Evolutionary conservation across 306 rosid species (phyloP).

Genomic region (Gastrolobium villosum): DNA sequence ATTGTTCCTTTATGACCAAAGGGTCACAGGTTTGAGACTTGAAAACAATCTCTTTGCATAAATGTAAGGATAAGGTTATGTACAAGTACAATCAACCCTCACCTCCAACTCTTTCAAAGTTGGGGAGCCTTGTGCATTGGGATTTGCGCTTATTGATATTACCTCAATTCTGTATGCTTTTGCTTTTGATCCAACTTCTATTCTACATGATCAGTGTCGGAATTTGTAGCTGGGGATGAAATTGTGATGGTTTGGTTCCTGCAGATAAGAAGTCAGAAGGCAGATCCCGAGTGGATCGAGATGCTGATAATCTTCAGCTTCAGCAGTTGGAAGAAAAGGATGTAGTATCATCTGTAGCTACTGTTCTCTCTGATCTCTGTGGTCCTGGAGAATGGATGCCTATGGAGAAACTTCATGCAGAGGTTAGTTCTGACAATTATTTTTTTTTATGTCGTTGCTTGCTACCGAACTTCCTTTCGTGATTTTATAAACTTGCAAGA

Average conservation of each 20-base stretch:
- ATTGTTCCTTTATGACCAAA: too few relatives aligned
- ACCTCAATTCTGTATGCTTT: slow-evolving; percentile 9
- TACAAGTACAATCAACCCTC: too few relatives aligned
- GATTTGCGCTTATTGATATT: background rate
- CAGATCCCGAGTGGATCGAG: slow-evolving; percentile 91
- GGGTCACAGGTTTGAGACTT: too few relatives aligned
- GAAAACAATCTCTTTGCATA: too few relatives aligned
- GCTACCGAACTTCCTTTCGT: slow-evolving; percentile 7
- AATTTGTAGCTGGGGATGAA: slow-evolving; percentile 14
- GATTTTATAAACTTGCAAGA: slow-evolving; percentile 27
- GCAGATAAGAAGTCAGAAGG: slow-evolving; percentile 92
- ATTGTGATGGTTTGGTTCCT: slow-evolving; percentile 42
- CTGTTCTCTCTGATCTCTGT: slow-evolving; percentile 93
- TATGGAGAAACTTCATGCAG: slow-evolving; percentile 93
- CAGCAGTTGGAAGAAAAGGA: slow-evolving; percentile 95
- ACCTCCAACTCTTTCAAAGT: too few relatives aligned
- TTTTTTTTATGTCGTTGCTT: slow-evolving; percentile 24
- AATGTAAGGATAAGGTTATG: too few relatives aligned
- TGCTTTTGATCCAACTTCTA: slow-evolving; percentile 4
- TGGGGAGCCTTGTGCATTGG: too few relatives aligned
- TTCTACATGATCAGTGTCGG: slow-evolving; percentile 16
- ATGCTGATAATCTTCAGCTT: slow-evolving; percentile 88
- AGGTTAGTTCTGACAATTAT: slow-evolving; percentile 69
- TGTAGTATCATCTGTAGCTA: slow-evolving; percentile 99
- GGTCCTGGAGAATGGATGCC: slow-evolving; percentile 99